Evolutionary conservation across 108 stramenopile genomes (phyloP), one percentile per base, ranked within the genome.

Genomic region (Nitzschia palea): DNA sequence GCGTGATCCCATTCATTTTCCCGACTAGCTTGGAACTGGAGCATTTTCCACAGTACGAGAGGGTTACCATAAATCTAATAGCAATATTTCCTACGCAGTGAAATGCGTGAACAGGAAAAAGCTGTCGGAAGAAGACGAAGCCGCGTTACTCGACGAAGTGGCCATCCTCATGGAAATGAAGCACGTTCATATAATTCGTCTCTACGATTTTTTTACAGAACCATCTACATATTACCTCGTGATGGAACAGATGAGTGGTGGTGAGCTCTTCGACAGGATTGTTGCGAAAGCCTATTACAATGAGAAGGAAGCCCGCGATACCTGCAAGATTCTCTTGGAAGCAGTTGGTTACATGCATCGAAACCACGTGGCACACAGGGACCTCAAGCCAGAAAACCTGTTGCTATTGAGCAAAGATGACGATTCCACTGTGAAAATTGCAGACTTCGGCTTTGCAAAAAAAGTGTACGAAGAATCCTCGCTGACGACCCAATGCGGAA

Each of bases 361-460:
- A 0, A 67, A 85, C n/a, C 57, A 76, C 55, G 86, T 98, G 4
- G 94, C 95, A 0, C 96, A 96, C 73, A 81, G 95, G 0, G 96
- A 97, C 60, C 74, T 95, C 60, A 95, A 95, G 80, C 96, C 96
- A 12, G 97, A 97, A 80, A 98, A 98, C 79, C 78, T 98, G 17
- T 74, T 98, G 59, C 80, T 97, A 44, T 62, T 79, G 60, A 82
- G 78, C 59, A 79, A 70, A 45, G 57, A 79, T 27, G 93, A 97
- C 55, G 97, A 98, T 66, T 86, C 90, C 14, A 52, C 74, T 0
- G 87, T 99, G 53, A 99, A 99, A 79, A 86, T 99, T 69, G 96
- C 96, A 6, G 98, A 99, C 77, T 99, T 99, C 80, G 98, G 98
- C 26, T 96, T 98, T 65, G 97, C 97, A 18, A 92, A 97, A 73